Percentiles rank a stretch among this genome's conserved stretches.
Conservation (phyloP, 2,329 filamentous ascomycete genomes). For the Ophiostoma montium region DNA sequence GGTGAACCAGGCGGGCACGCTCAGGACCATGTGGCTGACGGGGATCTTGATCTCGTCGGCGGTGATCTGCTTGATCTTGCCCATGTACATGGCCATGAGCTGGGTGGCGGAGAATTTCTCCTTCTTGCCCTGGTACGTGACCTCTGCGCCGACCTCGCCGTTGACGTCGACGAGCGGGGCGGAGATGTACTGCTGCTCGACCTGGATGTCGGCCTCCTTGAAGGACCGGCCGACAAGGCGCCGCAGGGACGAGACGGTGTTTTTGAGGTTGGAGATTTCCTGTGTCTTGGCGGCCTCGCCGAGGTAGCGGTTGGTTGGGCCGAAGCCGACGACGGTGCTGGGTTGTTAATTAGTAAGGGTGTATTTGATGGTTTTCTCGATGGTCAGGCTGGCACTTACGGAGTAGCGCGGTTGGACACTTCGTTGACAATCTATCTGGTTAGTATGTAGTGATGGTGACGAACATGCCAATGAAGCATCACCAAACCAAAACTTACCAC, state of each 20-base stretch:
- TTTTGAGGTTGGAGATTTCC: slow-evolving; percentile 98
- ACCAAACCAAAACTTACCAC: slow-evolving; percentile 50
- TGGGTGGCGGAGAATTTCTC: slow-evolving; percentile 90
- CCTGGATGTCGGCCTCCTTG: slow-evolving; percentile 80
- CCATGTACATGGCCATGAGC: slow-evolving; percentile 87
- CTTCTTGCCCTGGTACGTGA: slow-evolving; percentile 87
- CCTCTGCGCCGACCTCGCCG: slow-evolving; percentile 89
- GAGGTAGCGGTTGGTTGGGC: slow-evolving; percentile 83
- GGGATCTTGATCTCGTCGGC: slow-evolving; percentile 77
- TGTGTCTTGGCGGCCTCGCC: slow-evolving; percentile 96
- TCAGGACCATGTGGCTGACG: slow-evolving; percentile 86
- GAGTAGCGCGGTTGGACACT: slow-evolving; percentile 94
- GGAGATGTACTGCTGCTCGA: slow-evolving; percentile 85
- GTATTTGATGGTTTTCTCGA: no score
- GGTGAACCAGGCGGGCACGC: slow-evolving; percentile 93
- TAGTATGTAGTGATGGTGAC: no score
- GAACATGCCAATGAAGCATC: background rate
- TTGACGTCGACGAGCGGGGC: slow-evolving; percentile 77
- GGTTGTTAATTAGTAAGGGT: background rate
- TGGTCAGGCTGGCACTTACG: slow-evolving; percentile 48
- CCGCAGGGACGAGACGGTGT: slow-evolving; percentile 88
- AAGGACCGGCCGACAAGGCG: slow-evolving; percentile 77
- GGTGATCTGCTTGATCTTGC: slow-evolving; percentile 84
- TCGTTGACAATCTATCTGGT: slow-evolving; percentile 79
- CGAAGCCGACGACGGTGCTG: slow-evolving; percentile 72